Base-by-base conservation (phyloP, 805 yeast genomes). In the Zygoascus biomembranicola region DNA sequence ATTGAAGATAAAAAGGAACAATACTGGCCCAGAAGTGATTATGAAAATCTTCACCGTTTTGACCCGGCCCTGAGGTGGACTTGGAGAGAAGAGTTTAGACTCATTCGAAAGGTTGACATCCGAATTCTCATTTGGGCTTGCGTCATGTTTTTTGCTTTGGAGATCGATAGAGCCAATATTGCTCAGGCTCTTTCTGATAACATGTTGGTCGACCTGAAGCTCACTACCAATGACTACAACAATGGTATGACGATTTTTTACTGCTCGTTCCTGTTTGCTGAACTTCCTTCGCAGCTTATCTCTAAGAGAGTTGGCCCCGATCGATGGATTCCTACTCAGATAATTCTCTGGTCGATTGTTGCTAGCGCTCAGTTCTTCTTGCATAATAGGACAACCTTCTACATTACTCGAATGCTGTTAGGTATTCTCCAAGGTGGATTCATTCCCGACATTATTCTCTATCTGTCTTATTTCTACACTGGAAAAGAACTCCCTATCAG, bases 361-460 rank as follows among this genome's bases (percentile, higher is more conserved):
- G 77, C 84, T 2, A 67, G 78, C 44, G 66, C 69, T 46, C 87
- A 83, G 63, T 75, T 75, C 44, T 71, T 70, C 16, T 66, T 82
- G 52, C 65, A 58, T 1, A 66, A 66, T 32, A 73, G 66, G 54
- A 62, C 71, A 0, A 73, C 78, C 0, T 81, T 79, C 56, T 72
- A 68, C 53, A 70, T 69, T 9, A 72, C 80, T 5, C 69, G 86
- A 56, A 31, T 72, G 78, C 5, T 64, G 79, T 20, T 67, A 75
- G 46, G 82, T 78, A 0, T 77, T 72, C 65, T 79, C n/a, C 83
- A 84, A 64, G 88, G 88, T 53, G 88, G 89, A 0, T 82, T 82
- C 55, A 82, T 85, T 52, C 83, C 85, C 35, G 88, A 83, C 59
- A 68, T 78, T 35, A 75, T 79, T 52, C 67, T 83, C 48, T 84